A percentile compares a stretch with the other conserved stretches of the same genome.
Evolutionary conservation across 768 basidiomycete genomes (phyloP).

Genomic region (Rhodosporidiobolus sp.): DNA sequence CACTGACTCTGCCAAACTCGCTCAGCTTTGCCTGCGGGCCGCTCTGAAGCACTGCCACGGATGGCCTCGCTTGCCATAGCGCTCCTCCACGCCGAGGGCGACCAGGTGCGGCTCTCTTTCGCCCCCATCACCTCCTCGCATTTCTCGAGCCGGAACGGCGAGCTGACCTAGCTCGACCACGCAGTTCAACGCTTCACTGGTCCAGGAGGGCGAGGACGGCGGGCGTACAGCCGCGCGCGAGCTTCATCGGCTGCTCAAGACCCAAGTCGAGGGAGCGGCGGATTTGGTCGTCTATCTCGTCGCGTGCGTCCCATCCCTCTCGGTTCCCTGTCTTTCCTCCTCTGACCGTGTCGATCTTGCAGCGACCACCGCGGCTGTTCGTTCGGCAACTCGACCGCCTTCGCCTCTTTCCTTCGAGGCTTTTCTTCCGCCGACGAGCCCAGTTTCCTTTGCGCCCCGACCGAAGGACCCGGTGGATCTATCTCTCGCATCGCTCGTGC

Average conservation of each 20-base stretch:
- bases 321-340: too few relatives aligned
- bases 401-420: conserved; percentile 4
- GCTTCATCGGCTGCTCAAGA: not conserved
- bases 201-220: not conserved
- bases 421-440: not conserved
- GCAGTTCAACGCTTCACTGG: conserved; percentile 11
- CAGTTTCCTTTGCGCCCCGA: conserved; percentile 1
- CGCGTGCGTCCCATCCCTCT: not conserved
- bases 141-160: too few relatives aligned
- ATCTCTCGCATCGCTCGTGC: too few relatives aligned
- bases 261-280: not conserved
- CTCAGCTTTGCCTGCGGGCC: too few relatives aligned
- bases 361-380: not conserved
- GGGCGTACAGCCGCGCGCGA: not conserved
- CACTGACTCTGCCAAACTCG: too few relatives aligned
- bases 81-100: conserved; percentile 17
- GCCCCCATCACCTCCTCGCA: not conserved
- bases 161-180: not conserved
- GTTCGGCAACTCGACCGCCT: not conserved
- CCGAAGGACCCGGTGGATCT: not conserved
- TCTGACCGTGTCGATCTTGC: not conserved
- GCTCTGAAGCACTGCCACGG: too few relatives aligned
- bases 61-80: not conserved
- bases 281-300: conserved; percentile 14
- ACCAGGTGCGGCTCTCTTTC: conserved; percentile 3